phyloP scores from a whole-genome alignment of 2,329 filamentous ascomycete species.

The Beauveria rudraprayagi region DNA sequence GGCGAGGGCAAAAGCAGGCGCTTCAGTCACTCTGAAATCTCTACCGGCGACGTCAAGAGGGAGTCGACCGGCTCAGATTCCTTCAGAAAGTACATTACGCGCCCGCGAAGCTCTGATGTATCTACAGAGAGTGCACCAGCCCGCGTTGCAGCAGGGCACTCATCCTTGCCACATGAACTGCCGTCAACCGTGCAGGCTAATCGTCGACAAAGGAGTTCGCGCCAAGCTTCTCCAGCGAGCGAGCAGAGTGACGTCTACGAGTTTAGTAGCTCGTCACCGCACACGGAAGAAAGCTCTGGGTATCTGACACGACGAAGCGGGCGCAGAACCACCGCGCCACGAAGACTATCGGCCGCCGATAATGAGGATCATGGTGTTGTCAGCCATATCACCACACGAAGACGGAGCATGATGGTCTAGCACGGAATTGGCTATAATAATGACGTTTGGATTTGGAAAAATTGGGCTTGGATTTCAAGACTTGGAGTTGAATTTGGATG shows the following conservation, averaged over 20 bases:
- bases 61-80: slow-evolving; percentile 24
- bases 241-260: slow-evolving; percentile 42
- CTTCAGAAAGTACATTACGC: slow-evolving; percentile 21
- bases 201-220: not conserved
- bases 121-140: not conserved
- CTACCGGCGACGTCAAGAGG: slow-evolving; percentile 25
- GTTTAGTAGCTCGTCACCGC: slow-evolving; percentile 39
- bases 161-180: not conserved
- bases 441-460: slow-evolving; percentile 10
- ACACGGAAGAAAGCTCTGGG: slow-evolving; percentile 21
- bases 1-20: slow-evolving; percentile 50
- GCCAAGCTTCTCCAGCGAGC: not conserved
- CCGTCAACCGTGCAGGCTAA: not conserved
- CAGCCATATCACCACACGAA: slow-evolving; percentile 30
- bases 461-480: too few relatives aligned
- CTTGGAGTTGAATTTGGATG: too few relatives aligned
- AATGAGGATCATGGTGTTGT: slow-evolving; percentile 24
- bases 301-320: slow-evolving; percentile 18
- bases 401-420: slow-evolving; percentile 54
- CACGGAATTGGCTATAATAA: not conserved
- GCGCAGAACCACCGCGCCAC: slow-evolving; percentile 27
- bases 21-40: slow-evolving; percentile 27
- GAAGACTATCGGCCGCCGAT: slow-evolving; percentile 31
- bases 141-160: not conserved
- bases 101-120: not conserved